Percentiles rank a stretch among this genome's conserved stretches.
Conservation (phyloP, 169 alveolate genomes). For the Plasmodium inui region DNA sequence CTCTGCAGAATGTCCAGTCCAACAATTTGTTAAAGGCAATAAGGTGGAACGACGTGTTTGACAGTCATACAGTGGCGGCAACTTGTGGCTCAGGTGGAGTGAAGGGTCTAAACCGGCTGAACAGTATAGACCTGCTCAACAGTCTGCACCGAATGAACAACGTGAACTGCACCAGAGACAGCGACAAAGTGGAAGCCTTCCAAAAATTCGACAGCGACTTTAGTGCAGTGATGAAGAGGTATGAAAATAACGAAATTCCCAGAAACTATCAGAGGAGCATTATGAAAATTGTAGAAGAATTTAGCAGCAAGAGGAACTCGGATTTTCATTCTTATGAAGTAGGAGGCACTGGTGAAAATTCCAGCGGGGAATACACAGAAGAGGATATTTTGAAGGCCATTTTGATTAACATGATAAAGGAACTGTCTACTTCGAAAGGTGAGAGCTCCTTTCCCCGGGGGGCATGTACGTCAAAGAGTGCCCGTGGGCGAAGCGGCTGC, state of each 20-base stretch:
- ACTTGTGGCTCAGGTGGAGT: neutral
- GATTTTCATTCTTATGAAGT: neutral
- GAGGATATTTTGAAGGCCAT: constrained; percentile 36
- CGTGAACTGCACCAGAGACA: neutral
- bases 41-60: neutral
- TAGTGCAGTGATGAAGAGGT: constrained; percentile 8
- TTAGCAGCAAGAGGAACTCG: neutral
- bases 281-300: constrained; percentile 5
- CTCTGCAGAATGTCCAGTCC: neutral
- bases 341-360: neutral
- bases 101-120: neutral
- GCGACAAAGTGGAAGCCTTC: neutral
- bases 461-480: neutral
- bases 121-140: neutral
- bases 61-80: neutral
- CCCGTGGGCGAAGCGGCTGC: neutral
- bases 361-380: neutral
- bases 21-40: neutral
- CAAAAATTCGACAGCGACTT: constrained; percentile 9
- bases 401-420: constrained; percentile 40
- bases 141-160: neutral
- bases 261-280: neutral
- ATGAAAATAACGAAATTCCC: constrained; percentile 18
- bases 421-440: constrained; percentile 2
- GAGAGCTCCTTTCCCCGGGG: neutral